Evolutionary conservation across 345 rosid genomes (phyloP).

Genomic region (Gossypium rotundifolium): DNA sequence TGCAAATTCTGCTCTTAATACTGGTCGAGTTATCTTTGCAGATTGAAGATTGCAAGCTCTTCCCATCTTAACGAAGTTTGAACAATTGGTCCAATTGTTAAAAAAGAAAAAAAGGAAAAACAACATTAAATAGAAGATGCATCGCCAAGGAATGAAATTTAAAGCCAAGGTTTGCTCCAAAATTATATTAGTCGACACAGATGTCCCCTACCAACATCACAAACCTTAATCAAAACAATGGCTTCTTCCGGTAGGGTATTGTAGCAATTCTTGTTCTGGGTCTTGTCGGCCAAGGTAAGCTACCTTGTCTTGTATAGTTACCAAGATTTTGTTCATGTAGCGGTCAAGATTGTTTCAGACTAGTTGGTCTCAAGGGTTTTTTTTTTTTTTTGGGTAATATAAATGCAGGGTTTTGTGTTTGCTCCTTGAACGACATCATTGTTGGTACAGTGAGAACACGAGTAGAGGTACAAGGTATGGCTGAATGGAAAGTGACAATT

Average conservation of each 20-base stretch:
- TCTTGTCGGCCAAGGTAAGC: background rate
- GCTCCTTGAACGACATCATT: background rate
- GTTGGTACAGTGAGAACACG: background rate
- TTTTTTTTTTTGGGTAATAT: background rate
- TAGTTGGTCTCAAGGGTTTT: background rate
- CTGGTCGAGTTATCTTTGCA: background rate
- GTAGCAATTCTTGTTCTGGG: background rate
- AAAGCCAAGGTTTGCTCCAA: background rate
- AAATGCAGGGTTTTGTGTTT: background rate
- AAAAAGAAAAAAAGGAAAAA: too few relatives aligned
- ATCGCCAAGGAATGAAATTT: too few relatives aligned
- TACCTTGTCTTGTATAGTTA: background rate
- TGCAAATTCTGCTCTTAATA: background rate
- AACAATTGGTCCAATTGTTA: background rate
- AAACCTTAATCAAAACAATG: background rate
- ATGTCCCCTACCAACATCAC: background rate
- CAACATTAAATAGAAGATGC: background rate
- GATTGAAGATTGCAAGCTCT: background rate
- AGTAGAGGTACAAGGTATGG: background rate
- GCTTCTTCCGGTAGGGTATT: background rate
- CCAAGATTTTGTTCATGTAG: background rate
- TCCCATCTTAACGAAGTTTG: background rate
- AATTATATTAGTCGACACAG: background rate
- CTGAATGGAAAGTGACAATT: conserved; percentile 2
- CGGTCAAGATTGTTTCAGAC: background rate